Evolutionary conservation across 176 grass and related monocot genomes (phyloP).

Genomic region (Carex cristatella): DNA sequence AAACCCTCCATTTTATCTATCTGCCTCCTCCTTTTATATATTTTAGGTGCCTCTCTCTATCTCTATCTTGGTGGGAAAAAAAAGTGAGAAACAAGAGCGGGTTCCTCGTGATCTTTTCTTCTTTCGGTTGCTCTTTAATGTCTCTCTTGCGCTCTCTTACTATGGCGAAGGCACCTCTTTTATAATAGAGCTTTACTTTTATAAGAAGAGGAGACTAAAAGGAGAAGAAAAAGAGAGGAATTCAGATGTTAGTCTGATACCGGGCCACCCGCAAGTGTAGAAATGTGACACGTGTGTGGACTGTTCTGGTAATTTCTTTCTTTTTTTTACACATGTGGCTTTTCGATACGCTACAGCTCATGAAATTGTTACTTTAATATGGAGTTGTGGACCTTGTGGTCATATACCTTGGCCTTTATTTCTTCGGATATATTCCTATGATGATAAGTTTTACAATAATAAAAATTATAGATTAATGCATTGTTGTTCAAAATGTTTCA

Average conservation of each 20-base stretch:
- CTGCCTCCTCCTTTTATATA: background rate
- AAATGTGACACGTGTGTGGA: constrained; percentile 13
- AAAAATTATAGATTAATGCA: too few relatives aligned
- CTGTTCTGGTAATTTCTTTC: constrained; percentile 21
- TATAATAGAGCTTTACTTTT: constrained; percentile 25
- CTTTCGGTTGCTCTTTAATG: background rate
- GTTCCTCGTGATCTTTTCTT: constrained; percentile 20
- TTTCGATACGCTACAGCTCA: background rate
- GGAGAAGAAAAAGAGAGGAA: background rate
- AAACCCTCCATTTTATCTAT: constrained; percentile 48
- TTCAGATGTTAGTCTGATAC: background rate
- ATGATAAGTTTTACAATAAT: too few relatives aligned
- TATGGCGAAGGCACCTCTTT: background rate
- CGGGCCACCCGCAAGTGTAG: constrained; percentile 1
- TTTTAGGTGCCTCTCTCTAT: background rate
- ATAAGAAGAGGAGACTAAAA: background rate
- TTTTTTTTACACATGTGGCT: background rate
- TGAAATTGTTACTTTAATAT: background rate
- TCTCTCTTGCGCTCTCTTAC: background rate
- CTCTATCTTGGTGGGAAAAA: background rate
- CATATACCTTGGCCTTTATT: too few relatives aligned
- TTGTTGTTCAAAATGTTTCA: too few relatives aligned
- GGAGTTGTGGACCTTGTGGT: too few relatives aligned
- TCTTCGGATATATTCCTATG: too few relatives aligned
- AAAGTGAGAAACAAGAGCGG: constrained; percentile 1